Evolutionary conservation across 441 rosid genomes (phyloP).

Genomic region (Aquilaria agallochum): DNA sequence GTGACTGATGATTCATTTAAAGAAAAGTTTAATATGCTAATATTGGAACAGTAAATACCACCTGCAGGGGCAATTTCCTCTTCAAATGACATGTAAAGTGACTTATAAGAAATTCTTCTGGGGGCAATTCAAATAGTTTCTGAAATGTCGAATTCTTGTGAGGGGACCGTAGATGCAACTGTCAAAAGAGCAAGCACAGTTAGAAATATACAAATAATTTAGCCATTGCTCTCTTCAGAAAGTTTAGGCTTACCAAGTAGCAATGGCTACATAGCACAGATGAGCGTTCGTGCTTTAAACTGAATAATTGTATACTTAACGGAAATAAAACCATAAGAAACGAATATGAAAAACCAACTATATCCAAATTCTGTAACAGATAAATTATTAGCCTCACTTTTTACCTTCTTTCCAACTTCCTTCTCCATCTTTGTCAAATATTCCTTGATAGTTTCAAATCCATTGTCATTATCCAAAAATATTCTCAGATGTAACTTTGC

Average conservation of each 20-base stretch:
- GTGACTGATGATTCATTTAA: too few relatives aligned
- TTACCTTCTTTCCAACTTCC: conserved; percentile 95
- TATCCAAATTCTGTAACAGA: conserved; percentile 6
- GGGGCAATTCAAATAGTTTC: conserved; percentile 79
- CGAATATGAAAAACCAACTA: neutral
- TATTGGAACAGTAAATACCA: conserved; percentile 22
- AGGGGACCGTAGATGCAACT: conserved; percentile 79
- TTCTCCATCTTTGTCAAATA: conserved; percentile 78
- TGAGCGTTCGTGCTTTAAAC: neutral
- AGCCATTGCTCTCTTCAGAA: neutral
- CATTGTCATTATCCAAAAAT: conserved; percentile 73
- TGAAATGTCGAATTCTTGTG: conserved; percentile 74
- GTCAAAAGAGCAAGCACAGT: conserved; percentile 21
- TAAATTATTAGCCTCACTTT: conserved; percentile 1
- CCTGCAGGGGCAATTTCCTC: conserved; percentile 90
- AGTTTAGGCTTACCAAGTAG: neutral
- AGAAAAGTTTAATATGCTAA: neutral
- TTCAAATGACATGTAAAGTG: conserved; percentile 72
- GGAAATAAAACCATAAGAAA: neutral
- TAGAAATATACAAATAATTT: conserved; percentile 6
- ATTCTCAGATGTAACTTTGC: conserved; percentile 76
- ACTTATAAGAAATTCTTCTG: conserved; percentile 84
- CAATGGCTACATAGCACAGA: neutral
- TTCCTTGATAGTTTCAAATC: conserved; percentile 68
- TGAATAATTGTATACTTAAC: neutral